phyloP scores from a whole-genome alignment of 768 basidiomycete species.

The Chalciporus chontae region DNA sequence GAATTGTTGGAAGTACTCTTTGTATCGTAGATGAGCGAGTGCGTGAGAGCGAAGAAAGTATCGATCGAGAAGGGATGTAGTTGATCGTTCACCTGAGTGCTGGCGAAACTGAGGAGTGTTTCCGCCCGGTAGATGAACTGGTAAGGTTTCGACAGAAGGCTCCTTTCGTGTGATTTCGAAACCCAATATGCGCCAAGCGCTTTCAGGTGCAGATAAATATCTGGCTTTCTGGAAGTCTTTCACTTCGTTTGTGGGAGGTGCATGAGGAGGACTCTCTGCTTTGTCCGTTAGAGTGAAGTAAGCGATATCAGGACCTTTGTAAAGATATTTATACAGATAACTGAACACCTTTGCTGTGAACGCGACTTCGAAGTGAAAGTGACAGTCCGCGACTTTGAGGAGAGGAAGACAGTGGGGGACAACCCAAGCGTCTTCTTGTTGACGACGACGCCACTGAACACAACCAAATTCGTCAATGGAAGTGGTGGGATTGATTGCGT shows the following conservation, averaged over 20 bases:
- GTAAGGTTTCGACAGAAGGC: too few relatives aligned
- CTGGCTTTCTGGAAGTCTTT: constrained; percentile 33
- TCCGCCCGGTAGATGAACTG: too few relatives aligned
- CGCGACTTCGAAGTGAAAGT: constrained; percentile 36
- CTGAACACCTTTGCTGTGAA: constrained; percentile 32
- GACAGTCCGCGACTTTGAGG: constrained; percentile 29
- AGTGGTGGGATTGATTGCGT: constrained; percentile 11
- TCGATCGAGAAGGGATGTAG: too few relatives aligned
- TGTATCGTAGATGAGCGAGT: too few relatives aligned
- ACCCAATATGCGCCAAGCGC: constrained; percentile 23
- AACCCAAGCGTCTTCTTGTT: constrained; percentile 24
- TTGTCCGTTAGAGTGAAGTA: neutral
- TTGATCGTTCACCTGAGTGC: too few relatives aligned
- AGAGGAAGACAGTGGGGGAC: constrained; percentile 29
- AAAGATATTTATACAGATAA: constrained; percentile 40
- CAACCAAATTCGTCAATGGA: constrained; percentile 26
- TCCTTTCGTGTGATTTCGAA: too few relatives aligned
- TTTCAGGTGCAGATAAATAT: constrained; percentile 35
- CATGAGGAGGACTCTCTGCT: neutral
- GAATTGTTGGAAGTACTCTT: too few relatives aligned
- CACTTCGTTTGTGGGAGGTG: constrained; percentile 29
- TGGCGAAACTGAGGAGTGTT: too few relatives aligned
- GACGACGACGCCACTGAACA: constrained; percentile 27
- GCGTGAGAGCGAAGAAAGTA: too few relatives aligned
- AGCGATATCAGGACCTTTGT: constrained; percentile 26